phyloP scores from a whole-genome alignment of 164 flowering plant genomes.

The Cinnamomum micranthum region DNA sequence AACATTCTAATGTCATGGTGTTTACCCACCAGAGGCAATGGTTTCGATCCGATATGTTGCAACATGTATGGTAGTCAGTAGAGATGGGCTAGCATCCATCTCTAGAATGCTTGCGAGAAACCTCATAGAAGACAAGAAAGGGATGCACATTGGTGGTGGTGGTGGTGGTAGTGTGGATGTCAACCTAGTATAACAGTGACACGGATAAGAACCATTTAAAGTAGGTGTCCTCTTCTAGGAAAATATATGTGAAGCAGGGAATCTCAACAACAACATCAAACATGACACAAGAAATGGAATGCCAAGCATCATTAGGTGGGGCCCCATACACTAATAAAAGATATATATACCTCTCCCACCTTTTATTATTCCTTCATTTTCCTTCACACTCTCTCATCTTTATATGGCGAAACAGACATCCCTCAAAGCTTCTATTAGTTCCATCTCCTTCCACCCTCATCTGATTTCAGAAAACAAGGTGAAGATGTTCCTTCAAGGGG shows the following conservation, averaged over 20 bases:
- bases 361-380: conserved; percentile 11
- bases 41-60: neutral
- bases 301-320: conserved; percentile 39
- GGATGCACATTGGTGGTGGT: neutral
- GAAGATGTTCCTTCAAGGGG: conserved; percentile 27
- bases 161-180: conserved; percentile 12
- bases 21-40: neutral
- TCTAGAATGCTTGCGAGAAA: neutral
- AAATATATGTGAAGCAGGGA: conserved; percentile 32
- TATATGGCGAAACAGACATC: conserved; percentile 8
- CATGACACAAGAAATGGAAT: conserved; percentile 36
- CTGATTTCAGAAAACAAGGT: neutral
- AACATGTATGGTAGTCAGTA: neutral
- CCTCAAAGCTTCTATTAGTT: conserved; percentile 6
- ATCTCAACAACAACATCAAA: conserved; percentile 30
- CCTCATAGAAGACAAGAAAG: neutral
- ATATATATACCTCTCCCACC: conserved; percentile 11
- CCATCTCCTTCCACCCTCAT: conserved; percentile 5
- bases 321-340: conserved; percentile 11
- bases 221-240: conserved; percentile 13
- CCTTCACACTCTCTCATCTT: conserved; percentile 9
- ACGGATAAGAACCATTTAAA: conserved; percentile 29
- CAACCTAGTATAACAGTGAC: conserved; percentile 11
- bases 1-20: too few relatives aligned
- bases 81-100: neutral